These are phyloP conservation scores for Aspergillus floridensis DNA, from an alignment of 2,329 filamentous ascomycete species.

Conservation along the genomic window DNA sequence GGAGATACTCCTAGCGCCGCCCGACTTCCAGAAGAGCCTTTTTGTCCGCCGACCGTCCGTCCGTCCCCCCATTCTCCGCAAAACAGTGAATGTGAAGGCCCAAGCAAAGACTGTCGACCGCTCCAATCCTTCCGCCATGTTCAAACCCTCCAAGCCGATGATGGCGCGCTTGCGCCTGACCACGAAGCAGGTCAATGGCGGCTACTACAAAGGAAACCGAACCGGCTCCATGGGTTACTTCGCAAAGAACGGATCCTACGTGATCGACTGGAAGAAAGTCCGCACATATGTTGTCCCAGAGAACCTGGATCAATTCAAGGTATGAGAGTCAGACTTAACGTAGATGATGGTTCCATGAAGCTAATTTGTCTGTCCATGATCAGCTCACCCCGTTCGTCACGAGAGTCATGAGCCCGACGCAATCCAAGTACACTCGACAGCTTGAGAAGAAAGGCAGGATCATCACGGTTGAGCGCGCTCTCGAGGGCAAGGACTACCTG, in stretches of 20 bases:
- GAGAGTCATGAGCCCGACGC: conserved; percentile 40
- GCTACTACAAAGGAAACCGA: conserved; percentile 95
- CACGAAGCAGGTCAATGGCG: conserved; percentile 88
- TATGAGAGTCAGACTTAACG: conserved; percentile 35
- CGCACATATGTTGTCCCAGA: conserved; percentile 83
- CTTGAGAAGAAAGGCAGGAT: conserved; percentile 27
- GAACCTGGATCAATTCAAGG: conserved; percentile 68
- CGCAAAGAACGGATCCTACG: conserved; percentile 59
- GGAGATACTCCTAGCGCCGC: conserved; percentile 24
- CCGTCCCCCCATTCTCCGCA: background rate
- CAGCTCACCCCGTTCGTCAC: conserved; percentile 49
- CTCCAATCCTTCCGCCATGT: conserved; percentile 30
- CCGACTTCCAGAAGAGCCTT: conserved; percentile 26
- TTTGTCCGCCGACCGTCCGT: conserved; percentile 11
- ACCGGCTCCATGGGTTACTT: conserved; percentile 86
- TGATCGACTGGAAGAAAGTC: conserved; percentile 82
- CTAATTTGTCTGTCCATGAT: conserved; percentile 36
- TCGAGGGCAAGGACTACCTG: conserved; percentile 39
- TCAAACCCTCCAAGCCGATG: conserved; percentile 53
- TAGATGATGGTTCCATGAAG: no score
- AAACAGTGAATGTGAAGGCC: background rate
- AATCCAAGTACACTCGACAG: conserved; percentile 32
- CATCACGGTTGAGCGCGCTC: conserved; percentile 29
- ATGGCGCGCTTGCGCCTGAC: conserved; percentile 75
- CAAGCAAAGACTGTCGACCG: background rate